Conservation (phyloP, 2,329 filamentous ascomycete species). For the Venturia oleaginea region DNA sequence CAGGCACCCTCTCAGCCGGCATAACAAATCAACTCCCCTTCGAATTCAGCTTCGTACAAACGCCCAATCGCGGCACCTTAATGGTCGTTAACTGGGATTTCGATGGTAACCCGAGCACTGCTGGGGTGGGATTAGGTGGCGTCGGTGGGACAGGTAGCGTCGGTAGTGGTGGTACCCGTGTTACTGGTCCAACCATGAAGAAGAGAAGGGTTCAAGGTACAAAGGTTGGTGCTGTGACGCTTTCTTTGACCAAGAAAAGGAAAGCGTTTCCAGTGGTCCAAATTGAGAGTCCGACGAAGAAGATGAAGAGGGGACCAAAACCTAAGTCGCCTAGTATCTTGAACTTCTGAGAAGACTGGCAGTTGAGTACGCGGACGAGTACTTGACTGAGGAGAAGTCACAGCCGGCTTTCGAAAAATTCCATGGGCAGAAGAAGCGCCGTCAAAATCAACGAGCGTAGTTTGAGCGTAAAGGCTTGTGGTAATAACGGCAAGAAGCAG, state of each 20-base stretch:
- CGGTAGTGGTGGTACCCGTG: not conserved
- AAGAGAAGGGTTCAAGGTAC: not conserved
- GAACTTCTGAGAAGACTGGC: not conserved
- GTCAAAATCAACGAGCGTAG: not conserved
- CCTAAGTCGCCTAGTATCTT: not conserved
- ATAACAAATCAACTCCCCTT: not conserved
- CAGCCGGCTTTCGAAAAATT: too few species aligned
- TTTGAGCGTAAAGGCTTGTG: not conserved
- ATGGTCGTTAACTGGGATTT: not conserved
- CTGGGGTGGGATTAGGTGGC: not conserved
- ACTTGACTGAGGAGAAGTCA: not conserved
- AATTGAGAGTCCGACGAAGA: not conserved
- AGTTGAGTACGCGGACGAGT: not conserved
- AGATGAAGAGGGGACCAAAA: not conserved
- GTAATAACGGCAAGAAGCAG: not conserved
- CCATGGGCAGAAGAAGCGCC: not conserved
- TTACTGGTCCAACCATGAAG: not conserved
- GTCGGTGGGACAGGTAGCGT: not conserved
- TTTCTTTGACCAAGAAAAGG: not conserved
- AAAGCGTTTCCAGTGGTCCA: not conserved
- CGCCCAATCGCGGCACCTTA: not conserved
- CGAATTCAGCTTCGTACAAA: conserved; percentile 3
- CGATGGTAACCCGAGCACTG: not conserved
- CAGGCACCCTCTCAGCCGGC: conserved; percentile 8
- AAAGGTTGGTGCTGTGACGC: not conserved